These are phyloP conservation scores for Leccinum huronense DNA, from an alignment of 1,284 basidiomycete species.

Conservation along the genomic window DNA sequence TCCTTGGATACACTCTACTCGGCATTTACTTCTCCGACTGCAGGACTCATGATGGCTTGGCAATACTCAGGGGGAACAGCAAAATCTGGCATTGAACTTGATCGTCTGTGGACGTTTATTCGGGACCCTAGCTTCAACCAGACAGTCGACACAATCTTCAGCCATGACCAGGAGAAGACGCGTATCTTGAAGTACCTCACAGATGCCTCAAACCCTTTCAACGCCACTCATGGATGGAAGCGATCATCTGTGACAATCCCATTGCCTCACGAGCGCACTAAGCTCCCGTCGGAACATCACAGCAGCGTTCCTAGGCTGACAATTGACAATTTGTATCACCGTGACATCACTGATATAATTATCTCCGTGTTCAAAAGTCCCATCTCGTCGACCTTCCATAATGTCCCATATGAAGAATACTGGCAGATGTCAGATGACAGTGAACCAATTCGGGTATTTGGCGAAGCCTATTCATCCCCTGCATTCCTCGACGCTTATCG, in stretches of 20 bases:
- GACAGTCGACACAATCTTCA: not conserved
- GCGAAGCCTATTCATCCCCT: not conserved
- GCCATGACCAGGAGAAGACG: not conserved
- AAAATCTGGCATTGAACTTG: not conserved
- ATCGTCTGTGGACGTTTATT: not conserved
- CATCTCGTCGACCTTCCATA: not conserved
- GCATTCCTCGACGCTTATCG: not conserved
- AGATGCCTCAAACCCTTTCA: conserved; percentile 2
- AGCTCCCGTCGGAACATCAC: not conserved
- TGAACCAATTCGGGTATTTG: not conserved
- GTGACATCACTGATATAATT: conserved; percentile 6
- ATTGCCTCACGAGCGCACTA: not conserved
- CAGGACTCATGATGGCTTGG: conserved; percentile 14
- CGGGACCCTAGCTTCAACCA: not conserved
- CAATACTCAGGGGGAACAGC: conserved; percentile 8
- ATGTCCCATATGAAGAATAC: not conserved
- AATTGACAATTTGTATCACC: conserved; percentile 6
- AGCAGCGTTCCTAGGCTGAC: not conserved
- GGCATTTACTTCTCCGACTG: conserved; percentile 9
- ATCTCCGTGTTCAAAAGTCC: not conserved
- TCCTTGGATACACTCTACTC: not conserved
- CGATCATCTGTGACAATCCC: not conserved
- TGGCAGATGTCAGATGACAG: not conserved
- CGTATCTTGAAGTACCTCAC: not conserved
- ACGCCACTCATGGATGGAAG: not conserved